phyloP scores from a whole-genome alignment of 2,329 filamentous ascomycete genomes.

The Trichoderma simmonsii region DNA sequence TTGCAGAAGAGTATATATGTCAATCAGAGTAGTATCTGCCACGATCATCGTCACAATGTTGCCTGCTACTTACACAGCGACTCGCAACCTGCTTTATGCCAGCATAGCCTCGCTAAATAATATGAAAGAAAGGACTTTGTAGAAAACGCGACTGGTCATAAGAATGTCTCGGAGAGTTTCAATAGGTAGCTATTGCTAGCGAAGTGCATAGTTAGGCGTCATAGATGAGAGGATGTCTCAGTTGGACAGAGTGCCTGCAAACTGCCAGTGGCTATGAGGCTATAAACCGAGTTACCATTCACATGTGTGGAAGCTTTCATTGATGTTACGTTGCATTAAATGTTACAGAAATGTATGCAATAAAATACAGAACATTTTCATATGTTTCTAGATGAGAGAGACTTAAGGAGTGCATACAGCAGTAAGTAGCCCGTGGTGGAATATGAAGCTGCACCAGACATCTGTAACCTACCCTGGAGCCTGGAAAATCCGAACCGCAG shows the following conservation, averaged over 20 bases:
- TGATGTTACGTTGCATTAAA: background rate
- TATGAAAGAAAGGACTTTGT: background rate
- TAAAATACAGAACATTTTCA: background rate
- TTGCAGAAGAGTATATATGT: background rate
- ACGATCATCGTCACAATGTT: no score
- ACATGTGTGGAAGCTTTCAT: background rate
- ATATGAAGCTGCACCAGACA: background rate
- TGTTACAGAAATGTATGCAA: background rate
- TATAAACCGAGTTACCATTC: background rate
- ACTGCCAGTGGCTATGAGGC: background rate
- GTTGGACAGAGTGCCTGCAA: background rate
- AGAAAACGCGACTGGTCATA: background rate
- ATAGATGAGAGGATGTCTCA: background rate
- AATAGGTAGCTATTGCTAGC: no score
- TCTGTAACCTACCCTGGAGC: background rate
- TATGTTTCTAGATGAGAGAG: background rate
- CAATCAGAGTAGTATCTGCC: background rate
- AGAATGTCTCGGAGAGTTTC: background rate
- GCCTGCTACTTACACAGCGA: background rate
- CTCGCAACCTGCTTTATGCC: background rate
- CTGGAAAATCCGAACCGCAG: background rate
- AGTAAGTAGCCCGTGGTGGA: background rate
- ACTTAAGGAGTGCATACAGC: background rate
- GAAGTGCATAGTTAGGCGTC: background rate
- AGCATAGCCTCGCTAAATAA: rapidly evolving